These are phyloP conservation scores for Rutstroemia sp. DNA, from an alignment of 2,329 filamentous ascomycete genomes.

Conservation along the genomic window DNA sequence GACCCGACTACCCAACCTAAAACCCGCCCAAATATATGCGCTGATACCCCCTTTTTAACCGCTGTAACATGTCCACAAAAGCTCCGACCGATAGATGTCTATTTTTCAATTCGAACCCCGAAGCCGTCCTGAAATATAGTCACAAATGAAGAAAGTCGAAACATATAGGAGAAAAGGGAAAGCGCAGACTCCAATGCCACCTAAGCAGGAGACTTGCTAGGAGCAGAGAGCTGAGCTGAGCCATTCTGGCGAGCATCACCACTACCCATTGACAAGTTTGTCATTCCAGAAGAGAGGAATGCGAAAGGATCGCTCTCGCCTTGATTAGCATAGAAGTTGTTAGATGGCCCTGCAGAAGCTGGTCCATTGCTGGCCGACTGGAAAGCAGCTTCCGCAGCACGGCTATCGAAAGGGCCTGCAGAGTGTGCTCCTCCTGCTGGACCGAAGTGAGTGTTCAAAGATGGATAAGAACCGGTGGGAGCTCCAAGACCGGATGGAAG, in stretches of 20 bases:
- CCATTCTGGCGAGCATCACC: constrained; percentile 57
- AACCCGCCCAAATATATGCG: constrained; percentile 17
- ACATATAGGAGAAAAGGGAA: constrained; percentile 24
- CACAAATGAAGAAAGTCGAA: constrained; percentile 25
- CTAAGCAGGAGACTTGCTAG: constrained; percentile 31
- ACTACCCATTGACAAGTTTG: constrained; percentile 63
- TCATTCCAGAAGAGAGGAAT: constrained; percentile 69
- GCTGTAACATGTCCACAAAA: constrained; percentile 23
- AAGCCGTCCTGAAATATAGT: constrained; percentile 30
- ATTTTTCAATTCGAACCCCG: constrained; percentile 26
- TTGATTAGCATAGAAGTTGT: constrained; percentile 56
- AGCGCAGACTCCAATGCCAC: constrained; percentile 16
- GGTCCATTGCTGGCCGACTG: constrained; percentile 78
- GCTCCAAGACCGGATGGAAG: constrained; percentile 80
- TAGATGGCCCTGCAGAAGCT: constrained; percentile 66
- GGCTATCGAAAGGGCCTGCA: constrained; percentile 84
- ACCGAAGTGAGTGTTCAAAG: constrained; percentile 73
- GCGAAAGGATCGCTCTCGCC: constrained; percentile 70
- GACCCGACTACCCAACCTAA: constrained; percentile 10
- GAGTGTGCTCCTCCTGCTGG: constrained; percentile 73
- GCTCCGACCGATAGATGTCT: constrained; percentile 24
- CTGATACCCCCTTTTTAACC: constrained; percentile 22
- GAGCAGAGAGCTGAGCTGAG: constrained; percentile 28
- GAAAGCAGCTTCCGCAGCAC: constrained; percentile 90
- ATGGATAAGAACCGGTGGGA: constrained; percentile 70